A percentile compares a stretch with the other conserved stretches of the same genome.
phyloP scores from a whole-genome alignment of 495 filamentous ascomycete genomes.

The Penicillium canescens region DNA sequence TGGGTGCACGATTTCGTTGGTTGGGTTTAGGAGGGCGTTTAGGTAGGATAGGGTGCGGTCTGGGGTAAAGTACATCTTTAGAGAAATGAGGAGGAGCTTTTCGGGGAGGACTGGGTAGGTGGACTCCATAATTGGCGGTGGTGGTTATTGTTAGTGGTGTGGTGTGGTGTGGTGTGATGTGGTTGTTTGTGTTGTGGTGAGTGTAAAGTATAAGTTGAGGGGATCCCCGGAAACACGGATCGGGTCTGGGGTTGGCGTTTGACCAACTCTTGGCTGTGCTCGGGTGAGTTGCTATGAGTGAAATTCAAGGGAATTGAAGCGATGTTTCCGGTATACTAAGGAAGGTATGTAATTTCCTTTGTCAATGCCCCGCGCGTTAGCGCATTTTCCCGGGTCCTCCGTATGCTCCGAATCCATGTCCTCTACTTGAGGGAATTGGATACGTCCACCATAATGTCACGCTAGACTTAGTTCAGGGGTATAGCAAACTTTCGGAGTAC shows the following conservation, averaged over 20 bases:
- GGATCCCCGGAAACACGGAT: no score
- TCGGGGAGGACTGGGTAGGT: constrained; percentile 52
- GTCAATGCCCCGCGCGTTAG: not conserved
- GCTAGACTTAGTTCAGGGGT: not conserved
- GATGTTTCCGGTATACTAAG: no score
- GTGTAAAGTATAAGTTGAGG: not conserved
- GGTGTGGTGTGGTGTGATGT: not conserved
- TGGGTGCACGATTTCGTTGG: constrained; percentile 37
- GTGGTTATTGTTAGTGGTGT: not conserved
- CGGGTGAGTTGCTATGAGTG: no score
- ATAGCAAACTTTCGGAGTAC: constrained; percentile 2
- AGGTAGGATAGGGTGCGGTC: constrained; percentile 63
- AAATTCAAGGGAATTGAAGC: no score
- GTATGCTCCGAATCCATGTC: not conserved
- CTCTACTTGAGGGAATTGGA: no score
- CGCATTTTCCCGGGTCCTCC: not conserved
- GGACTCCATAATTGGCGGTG: constrained; percentile 20
- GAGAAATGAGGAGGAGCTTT: constrained; percentile 73
- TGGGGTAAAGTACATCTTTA: constrained; percentile 84
- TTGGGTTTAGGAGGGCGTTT: constrained; percentile 51
- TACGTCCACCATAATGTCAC: not conserved
- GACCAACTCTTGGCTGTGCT: no score
- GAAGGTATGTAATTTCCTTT: no score
- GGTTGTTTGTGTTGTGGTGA: not conserved
- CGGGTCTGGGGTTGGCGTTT: no score